A percentile compares a stretch with the other conserved stretches of the same genome.
Conservation (phyloP, 2,329 filamentous ascomycete genomes). For the Lojkania enalia region DNA sequence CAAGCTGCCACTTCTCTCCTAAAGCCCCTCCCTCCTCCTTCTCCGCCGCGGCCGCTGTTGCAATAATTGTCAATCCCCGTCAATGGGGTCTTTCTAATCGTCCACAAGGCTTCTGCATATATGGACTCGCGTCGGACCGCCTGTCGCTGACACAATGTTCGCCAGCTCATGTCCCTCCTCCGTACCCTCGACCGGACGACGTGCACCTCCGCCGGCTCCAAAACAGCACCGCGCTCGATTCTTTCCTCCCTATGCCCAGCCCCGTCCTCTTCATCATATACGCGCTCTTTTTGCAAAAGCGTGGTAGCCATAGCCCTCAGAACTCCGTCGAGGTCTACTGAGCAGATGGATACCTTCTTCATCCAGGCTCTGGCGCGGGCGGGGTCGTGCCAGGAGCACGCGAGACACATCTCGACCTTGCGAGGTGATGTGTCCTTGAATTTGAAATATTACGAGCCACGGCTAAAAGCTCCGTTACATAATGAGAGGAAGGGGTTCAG, state of each 20-base stretch:
- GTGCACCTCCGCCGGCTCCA: constrained; percentile 53
- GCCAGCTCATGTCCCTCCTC: constrained; percentile 66
- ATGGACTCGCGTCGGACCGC: constrained; percentile 23
- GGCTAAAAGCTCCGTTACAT: constrained; percentile 21
- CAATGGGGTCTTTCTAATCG: constrained; percentile 24
- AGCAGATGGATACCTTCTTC: constrained; percentile 56
- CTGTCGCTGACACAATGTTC: constrained; percentile 59
- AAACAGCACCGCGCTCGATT: constrained; percentile 43
- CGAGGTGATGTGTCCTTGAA: constrained; percentile 7
- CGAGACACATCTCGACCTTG: constrained; percentile 37
- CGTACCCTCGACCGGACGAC: constrained; percentile 57
- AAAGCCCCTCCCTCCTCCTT: neutral
- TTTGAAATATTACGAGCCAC: constrained; percentile 18
- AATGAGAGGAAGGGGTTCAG: constrained; percentile 15
- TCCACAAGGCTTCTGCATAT: constrained; percentile 1
- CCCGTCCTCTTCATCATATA: constrained; percentile 4
- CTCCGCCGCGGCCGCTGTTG: neutral
- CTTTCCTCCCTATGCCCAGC: constrained; percentile 41
- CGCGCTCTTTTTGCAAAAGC: constrained; percentile 25
- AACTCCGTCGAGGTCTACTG: constrained; percentile 26
- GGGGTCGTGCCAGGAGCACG: constrained; percentile 55
- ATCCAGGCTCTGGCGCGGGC: constrained; percentile 58
- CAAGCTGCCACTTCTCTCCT: constrained; percentile 1
- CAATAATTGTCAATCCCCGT: constrained; percentile 8
- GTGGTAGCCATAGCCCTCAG: constrained; percentile 17